Evolutionary conservation across 1,284 basidiomycete species (phyloP).

Genomic region (Ustilago vetiveriae): DNA sequence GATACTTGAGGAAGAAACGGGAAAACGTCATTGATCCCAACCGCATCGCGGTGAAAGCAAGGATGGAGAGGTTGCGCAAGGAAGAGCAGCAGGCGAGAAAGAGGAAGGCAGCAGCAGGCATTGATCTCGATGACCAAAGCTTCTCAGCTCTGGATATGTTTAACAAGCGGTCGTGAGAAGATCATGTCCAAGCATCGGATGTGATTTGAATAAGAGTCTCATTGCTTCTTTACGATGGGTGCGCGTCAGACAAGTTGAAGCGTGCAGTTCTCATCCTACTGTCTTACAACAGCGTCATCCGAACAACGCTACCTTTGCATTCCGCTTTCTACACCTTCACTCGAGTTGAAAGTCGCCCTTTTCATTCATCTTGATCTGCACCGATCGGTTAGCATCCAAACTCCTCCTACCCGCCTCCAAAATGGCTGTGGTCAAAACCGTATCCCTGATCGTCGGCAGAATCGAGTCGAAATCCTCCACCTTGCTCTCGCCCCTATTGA

Average conservation of each 20-base stretch:
- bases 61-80: slow-evolving; percentile 41
- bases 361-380: slow-evolving; percentile 76
- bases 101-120: slow-evolving; percentile 28
- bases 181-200: no score
- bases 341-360: slow-evolving; percentile 77
- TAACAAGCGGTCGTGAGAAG: slow-evolving; percentile 19
- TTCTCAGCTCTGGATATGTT: slow-evolving; percentile 40
- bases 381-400: slow-evolving; percentile 83
- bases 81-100: slow-evolving; percentile 24
- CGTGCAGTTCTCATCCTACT: no score
- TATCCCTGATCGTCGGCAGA: slow-evolving; percentile 87
- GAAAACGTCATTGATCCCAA: slow-evolving; percentile 64
- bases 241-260: no score
- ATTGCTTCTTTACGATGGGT: no score
- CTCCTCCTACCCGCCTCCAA: slow-evolving; percentile 87
- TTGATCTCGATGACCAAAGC: slow-evolving; percentile 13
- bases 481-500: slow-evolving; percentile 76
- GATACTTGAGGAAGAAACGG: slow-evolving; percentile 61
- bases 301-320: no score
- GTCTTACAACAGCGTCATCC: no score
- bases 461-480: slow-evolving; percentile 78
- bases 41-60: slow-evolving; percentile 45
- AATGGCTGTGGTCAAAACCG: slow-evolving; percentile 88
- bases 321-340: slow-evolving; percentile 65
- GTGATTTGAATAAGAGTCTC: no score